Conservation (phyloP, 129 eudicot genomes). For the Ambrosia artemisiifolia region DNA sequence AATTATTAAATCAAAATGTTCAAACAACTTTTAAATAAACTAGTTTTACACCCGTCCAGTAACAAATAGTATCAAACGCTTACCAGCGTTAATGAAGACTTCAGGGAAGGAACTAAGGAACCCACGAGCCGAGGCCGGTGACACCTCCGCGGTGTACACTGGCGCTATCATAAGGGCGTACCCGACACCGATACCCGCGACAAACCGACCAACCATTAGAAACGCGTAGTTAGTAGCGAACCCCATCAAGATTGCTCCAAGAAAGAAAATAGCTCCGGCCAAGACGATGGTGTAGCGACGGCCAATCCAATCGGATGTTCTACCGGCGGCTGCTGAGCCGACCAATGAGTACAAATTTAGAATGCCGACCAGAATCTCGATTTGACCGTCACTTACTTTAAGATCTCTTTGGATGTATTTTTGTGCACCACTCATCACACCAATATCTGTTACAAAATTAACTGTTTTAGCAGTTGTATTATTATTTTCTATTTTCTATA, state of each 20-base stretch:
- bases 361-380: conserved; percentile 50
- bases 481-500: neutral
- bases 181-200: conserved; percentile 71
- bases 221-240: conserved; percentile 57
- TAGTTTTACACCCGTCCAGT: too few relatives aligned
- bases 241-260: conserved; percentile 67
- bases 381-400: conserved; percentile 18
- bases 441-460: conserved; percentile 45
- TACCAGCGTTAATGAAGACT: conserved; percentile 51
- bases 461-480: neutral
- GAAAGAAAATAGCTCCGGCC: conserved; percentile 51
- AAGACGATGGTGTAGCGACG: conserved; percentile 65
- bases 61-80: neutral
- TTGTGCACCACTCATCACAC: conserved; percentile 79
- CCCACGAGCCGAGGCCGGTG: conserved; percentile 70
- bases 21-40: neutral
- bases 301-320: conserved; percentile 69
- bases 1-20: neutral
- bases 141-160: conserved; percentile 63
- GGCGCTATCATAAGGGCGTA: conserved; percentile 71
- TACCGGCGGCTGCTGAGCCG: conserved; percentile 65
- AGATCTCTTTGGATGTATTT: conserved; percentile 45
- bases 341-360: conserved; percentile 48
- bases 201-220: conserved; percentile 68
- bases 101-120: conserved; percentile 72